These are phyloP conservation scores for Backusella circina DNA, from an alignment of 192 early-diverging fungal genomes.

Conservation along the genomic window DNA sequence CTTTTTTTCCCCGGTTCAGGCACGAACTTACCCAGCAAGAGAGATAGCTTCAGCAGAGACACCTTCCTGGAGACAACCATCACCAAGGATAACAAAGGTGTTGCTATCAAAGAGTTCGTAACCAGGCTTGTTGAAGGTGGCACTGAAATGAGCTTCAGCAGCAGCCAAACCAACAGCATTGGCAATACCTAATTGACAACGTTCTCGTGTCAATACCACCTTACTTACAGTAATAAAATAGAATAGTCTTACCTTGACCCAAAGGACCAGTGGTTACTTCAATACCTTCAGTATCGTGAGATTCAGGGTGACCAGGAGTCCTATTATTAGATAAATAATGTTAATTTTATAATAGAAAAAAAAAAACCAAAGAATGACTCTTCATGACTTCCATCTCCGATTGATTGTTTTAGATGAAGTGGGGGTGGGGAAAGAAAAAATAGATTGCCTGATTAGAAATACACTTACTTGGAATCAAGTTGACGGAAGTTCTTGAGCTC, in stretches of 20 bases:
- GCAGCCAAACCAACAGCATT: conserved; percentile 93
- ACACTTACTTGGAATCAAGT: conserved; percentile 65
- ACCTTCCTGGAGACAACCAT: conserved; percentile 99
- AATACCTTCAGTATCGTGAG: conserved; percentile 78
- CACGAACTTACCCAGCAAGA: conserved; percentile 71
- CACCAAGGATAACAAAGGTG: conserved; percentile 82
- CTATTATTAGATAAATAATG: conserved; percentile 36
- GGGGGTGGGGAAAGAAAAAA: background rate
- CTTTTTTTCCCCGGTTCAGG: background rate
- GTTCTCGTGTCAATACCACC: background rate
- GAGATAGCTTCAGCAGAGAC: conserved; percentile 87
- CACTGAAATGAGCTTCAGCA: conserved; percentile 81
- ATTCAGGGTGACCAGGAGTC: conserved; percentile 96
- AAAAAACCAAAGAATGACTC: background rate
- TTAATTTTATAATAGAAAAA: conserved; percentile 12
- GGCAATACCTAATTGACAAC: conserved; percentile 57
- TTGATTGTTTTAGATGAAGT: background rate
- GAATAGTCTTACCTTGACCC: conserved; percentile 64
- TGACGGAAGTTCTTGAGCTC: conserved; percentile 92
- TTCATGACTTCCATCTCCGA: background rate
- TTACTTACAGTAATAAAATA: background rate
- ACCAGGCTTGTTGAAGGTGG: conserved; percentile 88
- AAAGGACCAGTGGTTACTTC: conserved; percentile 98
- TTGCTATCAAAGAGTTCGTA: conserved; percentile 86
- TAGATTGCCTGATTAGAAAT: background rate